These are phyloP conservation scores for Candida sakaeoensis DNA, from an alignment of 805 yeast species.

Conservation along the genomic window DNA sequence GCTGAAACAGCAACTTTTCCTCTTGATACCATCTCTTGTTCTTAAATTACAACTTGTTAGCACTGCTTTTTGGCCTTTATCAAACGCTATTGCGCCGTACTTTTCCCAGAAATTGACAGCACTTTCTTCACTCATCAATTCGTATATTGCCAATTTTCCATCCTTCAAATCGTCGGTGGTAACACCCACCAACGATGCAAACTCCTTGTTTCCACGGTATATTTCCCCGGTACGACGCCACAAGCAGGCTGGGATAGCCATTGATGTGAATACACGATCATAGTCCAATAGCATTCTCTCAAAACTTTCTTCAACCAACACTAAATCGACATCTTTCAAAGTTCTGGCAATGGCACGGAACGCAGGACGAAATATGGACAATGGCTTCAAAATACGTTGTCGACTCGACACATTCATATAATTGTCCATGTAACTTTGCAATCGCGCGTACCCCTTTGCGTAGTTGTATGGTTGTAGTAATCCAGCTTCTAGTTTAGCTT, in stretches of 20 bases:
- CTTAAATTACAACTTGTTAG: slow-evolving; percentile 85
- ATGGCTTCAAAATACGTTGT: slow-evolving; percentile 80
- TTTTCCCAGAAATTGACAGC: slow-evolving; percentile 98
- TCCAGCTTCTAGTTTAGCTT: slow-evolving; percentile 93
- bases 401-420: slow-evolving; percentile 83
- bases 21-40: slow-evolving; percentile 74
- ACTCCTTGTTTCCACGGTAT: slow-evolving; percentile 91
- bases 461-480: slow-evolving; percentile 88
- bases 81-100: slow-evolving; percentile 94
- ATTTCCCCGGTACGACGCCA: slow-evolving; percentile 98
- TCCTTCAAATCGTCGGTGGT: slow-evolving; percentile 86
- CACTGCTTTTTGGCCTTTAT: slow-evolving; percentile 92
- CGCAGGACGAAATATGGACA: slow-evolving; percentile 85
- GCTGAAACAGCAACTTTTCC: slow-evolving; percentile 87
- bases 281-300: slow-evolving; percentile 91
- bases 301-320: slow-evolving; percentile 88
- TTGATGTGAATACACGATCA: slow-evolving; percentile 91
- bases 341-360: slow-evolving; percentile 90
- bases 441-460: slow-evolving; percentile 86
- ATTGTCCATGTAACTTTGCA: slow-evolving; percentile 88
- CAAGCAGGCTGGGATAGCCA: slow-evolving; percentile 96
- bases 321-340: slow-evolving; percentile 84
- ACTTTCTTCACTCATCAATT: slow-evolving; percentile 91
- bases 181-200: slow-evolving; percentile 89
- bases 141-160: slow-evolving; percentile 89